A percentile compares a stretch with the other conserved stretches of the same genome.
Evolutionary conservation across 257 asterid species (phyloP).

Genomic region (Buddleja alternifolia): DNA sequence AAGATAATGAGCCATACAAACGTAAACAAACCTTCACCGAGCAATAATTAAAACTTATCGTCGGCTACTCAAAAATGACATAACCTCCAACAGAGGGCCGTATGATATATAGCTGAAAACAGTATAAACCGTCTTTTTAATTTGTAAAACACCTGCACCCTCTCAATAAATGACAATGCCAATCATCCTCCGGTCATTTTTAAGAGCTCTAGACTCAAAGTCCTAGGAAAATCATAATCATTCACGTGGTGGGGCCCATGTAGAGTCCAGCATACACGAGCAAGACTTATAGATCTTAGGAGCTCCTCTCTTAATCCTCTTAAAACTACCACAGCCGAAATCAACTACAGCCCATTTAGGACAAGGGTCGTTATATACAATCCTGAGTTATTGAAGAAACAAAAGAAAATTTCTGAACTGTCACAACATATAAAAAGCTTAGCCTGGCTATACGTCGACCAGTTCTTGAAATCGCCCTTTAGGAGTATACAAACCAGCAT

Average conservation of each 20-base stretch:
- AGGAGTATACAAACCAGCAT: neutral
- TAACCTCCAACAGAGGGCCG: neutral
- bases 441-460: neutral
- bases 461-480: neutral
- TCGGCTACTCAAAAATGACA: too few relatives aligned
- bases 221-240: too few relatives aligned
- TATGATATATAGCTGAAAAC: too few relatives aligned
- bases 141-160: constrained; percentile 1
- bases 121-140: neutral
- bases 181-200: neutral
- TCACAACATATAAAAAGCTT: neutral
- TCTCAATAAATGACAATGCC: neutral
- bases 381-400: constrained; percentile 2
- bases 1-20: too few relatives aligned
- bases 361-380: neutral
- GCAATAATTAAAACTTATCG: too few relatives aligned
- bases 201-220: too few relatives aligned
- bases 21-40: too few relatives aligned
- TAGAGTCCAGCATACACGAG: too few relatives aligned
- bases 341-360: neutral
- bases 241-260: too few relatives aligned
- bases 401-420: neutral
- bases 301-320: too few relatives aligned
- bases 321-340: too few relatives aligned
- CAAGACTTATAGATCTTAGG: too few relatives aligned